Conservation (phyloP, 1,284 basidiomycete genomes). For the Papiliotrema laurentii region DNA sequence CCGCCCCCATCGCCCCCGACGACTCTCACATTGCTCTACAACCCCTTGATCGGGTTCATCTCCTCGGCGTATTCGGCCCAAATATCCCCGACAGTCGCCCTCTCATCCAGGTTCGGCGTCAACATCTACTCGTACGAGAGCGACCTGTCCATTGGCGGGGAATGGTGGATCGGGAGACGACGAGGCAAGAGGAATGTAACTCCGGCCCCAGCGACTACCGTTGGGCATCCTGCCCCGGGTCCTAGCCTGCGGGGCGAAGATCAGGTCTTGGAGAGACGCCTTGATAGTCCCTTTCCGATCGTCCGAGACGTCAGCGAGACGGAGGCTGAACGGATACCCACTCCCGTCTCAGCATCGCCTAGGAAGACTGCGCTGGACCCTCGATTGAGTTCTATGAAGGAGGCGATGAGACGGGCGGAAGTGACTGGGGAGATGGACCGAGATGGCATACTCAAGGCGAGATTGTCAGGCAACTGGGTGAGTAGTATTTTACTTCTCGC, state of each 20-base stretch:
- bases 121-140: slow-evolving; percentile 96
- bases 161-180: slow-evolving; percentile 75
- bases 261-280: slow-evolving; percentile 3
- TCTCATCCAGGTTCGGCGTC: slow-evolving; percentile 90
- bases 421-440: slow-evolving; percentile 24
- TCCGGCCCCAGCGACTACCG: background rate
- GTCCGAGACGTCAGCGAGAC: background rate
- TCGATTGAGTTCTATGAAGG: background rate
- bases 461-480: slow-evolving; percentile 81
- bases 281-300: slow-evolving; percentile 15
- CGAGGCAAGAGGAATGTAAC: slow-evolving; percentile 22
- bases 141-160: slow-evolving; percentile 90
- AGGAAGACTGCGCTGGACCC: background rate
- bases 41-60: slow-evolving; percentile 93
- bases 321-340: background rate
- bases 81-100: slow-evolving; percentile 76
- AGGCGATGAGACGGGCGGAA: background rate
- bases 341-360: too few species aligned
- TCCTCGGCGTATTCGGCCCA: slow-evolving; percentile 86
- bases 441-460: slow-evolving; percentile 78
- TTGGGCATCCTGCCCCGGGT: background rate
- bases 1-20: slow-evolving; percentile 69
- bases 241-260: background rate
- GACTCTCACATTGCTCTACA: slow-evolving; percentile 88
- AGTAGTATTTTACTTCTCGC: slow-evolving; percentile 28